phyloP scores from a whole-genome alignment of 495 filamentous ascomycete species.

The Hypoxylon trugodes region DNA sequence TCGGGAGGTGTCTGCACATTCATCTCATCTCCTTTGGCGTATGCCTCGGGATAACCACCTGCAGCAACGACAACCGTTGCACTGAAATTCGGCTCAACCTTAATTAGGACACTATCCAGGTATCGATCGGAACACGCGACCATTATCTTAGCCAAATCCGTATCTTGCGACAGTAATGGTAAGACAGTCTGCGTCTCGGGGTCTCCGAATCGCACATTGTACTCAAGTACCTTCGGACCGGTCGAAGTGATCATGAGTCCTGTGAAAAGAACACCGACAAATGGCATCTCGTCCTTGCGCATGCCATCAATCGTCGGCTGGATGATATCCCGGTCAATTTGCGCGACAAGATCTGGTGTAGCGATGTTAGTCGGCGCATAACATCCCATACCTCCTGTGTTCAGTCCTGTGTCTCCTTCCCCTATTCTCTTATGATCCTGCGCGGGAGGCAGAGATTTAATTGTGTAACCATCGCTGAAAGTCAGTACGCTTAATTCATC shows the following conservation, averaged over 20 bases:
- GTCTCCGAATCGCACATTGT: slow-evolving; percentile 96
- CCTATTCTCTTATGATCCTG: slow-evolving; percentile 96
- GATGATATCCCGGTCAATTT: slow-evolving; percentile 82
- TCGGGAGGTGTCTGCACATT: slow-evolving; percentile 51
- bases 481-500: slow-evolving; percentile 92
- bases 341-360: slow-evolving; percentile 73
- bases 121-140: slow-evolving; percentile 79
- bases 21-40: slow-evolving; percentile 83
- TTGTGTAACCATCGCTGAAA: slow-evolving; percentile 89
- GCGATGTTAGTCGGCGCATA: slow-evolving; percentile 92
- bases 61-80: slow-evolving; percentile 94
- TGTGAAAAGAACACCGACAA: slow-evolving; percentile 90
- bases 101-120: slow-evolving; percentile 74
- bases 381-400: slow-evolving; percentile 98
- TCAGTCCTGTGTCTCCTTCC: slow-evolving; percentile 90
- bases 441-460: slow-evolving; percentile 85
- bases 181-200: slow-evolving; percentile 95
- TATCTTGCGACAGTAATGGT: slow-evolving; percentile 78
- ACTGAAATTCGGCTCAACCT: slow-evolving; percentile 72
- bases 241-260: slow-evolving; percentile 92
- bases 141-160: slow-evolving; percentile 91
- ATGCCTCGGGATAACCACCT: slow-evolving; percentile 92
- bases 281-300: slow-evolving; percentile 79
- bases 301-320: slow-evolving; percentile 92
- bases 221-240: slow-evolving; percentile 91